Conservation (phyloP, 108 stramenopile genomes). For the Asterionellopsis glacialis region DNA sequence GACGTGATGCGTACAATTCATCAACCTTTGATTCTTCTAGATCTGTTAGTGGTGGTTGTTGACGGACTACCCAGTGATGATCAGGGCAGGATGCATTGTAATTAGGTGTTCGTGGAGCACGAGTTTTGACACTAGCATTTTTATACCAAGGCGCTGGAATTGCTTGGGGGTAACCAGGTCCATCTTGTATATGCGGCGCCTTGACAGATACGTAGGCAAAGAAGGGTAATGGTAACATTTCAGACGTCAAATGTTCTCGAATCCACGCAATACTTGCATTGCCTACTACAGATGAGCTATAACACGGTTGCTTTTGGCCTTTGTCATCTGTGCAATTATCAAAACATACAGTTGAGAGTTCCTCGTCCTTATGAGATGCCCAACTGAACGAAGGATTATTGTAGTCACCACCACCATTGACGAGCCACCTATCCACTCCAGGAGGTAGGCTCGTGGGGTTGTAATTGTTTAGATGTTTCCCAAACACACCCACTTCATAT, state of each 20-base stretch:
- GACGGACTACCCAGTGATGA: slow-evolving; percentile 32
- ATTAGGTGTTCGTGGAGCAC: slow-evolving; percentile 39
- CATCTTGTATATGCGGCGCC: slow-evolving; percentile 41
- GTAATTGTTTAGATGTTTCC: slow-evolving; percentile 32
- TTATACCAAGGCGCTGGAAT: slow-evolving; percentile 45
- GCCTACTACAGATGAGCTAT: slow-evolving; percentile 34
- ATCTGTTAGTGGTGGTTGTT: slow-evolving; percentile 16
- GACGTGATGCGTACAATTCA: slow-evolving; percentile 26
- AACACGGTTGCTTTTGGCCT: slow-evolving; percentile 21
- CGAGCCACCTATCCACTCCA: slow-evolving; percentile 29
- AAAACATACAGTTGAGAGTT: slow-evolving; percentile 3
- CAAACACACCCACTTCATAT: slow-evolving; percentile 39
- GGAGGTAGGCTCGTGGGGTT: slow-evolving; percentile 22
- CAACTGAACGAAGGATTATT: slow-evolving; percentile 23
- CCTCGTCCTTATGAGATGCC: neutral
- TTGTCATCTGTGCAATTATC: slow-evolving; percentile 25
- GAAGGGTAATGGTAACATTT: slow-evolving; percentile 16
- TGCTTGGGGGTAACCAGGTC: slow-evolving; percentile 26
- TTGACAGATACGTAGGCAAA: slow-evolving; percentile 38
- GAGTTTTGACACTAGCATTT: slow-evolving; percentile 18
- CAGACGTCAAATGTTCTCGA: slow-evolving; percentile 6
- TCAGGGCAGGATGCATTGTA: slow-evolving; percentile 23
- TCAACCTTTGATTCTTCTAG: slow-evolving; percentile 19
- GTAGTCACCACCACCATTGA: slow-evolving; percentile 37
- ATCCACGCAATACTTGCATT: slow-evolving; percentile 45